Conservation (phyloP, 2,329 filamentous ascomycete species). For the Calonectria crousiana region DNA sequence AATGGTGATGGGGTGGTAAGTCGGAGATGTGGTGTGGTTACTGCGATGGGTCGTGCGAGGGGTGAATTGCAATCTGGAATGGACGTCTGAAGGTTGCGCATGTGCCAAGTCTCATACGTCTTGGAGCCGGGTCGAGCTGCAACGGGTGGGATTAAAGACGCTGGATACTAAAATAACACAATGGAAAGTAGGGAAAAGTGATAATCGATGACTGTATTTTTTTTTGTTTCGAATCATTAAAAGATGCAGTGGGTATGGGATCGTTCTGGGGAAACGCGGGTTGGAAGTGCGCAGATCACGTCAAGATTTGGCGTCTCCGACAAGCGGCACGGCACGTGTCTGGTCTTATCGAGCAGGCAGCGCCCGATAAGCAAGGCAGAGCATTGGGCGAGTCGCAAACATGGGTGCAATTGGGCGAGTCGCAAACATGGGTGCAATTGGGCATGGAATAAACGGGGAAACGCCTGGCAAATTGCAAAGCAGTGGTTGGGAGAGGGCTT, state of each 20-base stretch:
- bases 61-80: slow-evolving; percentile 26
- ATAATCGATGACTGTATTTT: slow-evolving; percentile 19
- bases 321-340: slow-evolving; percentile 38
- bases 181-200: slow-evolving; percentile 2
- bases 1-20: slow-evolving; percentile 2
- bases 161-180: slow-evolving; percentile 17
- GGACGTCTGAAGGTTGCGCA: slow-evolving; percentile 28
- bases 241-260: slow-evolving; percentile 29
- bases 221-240: slow-evolving; percentile 32
- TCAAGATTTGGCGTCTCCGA: slow-evolving; percentile 39
- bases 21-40: slow-evolving; percentile 25
- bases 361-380: slow-evolving; percentile 31
- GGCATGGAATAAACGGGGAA: not conserved
- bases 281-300: slow-evolving; percentile 39
- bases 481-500: not conserved
- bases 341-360: slow-evolving; percentile 35
- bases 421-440: not conserved
- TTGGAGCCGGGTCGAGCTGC: slow-evolving; percentile 9
- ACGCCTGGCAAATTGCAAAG: not conserved
- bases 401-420: not conserved
- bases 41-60: slow-evolving; percentile 26
- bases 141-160: slow-evolving; percentile 17
- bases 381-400: not conserved
- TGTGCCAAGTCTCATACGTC: slow-evolving; percentile 32
- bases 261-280: slow-evolving; percentile 34